Evolutionary conservation across 768 basidiomycete genomes (phyloP), one percentile per base, ranked within the genome.

Genomic region (Lactarius quietus): DNA sequence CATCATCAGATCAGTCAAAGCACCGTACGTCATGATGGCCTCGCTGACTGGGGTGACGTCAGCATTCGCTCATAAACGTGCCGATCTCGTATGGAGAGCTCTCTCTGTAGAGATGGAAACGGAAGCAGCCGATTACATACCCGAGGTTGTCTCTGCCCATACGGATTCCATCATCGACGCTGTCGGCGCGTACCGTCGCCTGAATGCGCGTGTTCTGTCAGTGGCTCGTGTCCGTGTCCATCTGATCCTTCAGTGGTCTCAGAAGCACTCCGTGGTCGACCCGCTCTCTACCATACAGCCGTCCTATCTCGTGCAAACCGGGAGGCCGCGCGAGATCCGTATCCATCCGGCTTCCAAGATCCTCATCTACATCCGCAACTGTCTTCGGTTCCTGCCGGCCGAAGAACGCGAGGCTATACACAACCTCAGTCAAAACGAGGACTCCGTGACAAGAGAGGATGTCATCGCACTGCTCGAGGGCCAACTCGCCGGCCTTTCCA

Each of bases 261-360:
- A 77, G 33, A 76, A 82, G 35, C 76, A 80, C 28, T 72, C 83
- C 3, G 75, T 85, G 33, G 79, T 90, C 8, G 90, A 94, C 72
- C 89, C 91, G 9, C 79, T 92, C 17, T 93, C 93, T 26, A 85
- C 90, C 36, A 91, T 86, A 35, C 91, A 93, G 56, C 90, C 92
- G 7, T 93, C 92, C 3, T 92, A 85, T 72, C 81, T 95, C 38
- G 84, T 95, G 29, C 92, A 92, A 72, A 84, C 80, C 53, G 92
- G 92, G 6, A 74, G 81, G 10, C 88, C 91, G 9, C 83, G 88
- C 54, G 73, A 79, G 39, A 73, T 93, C 57, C 89, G 94, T 29
- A 83, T 82, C 29, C 87, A 91, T 67, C 76, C 83, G 0, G 80
- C 82, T 1, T 94, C 93, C 80, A 87, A 86, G 69, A 84, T 95